A percentile compares a stretch with the other conserved stretches of the same genome.
Evolutionary conservation across 2,329 filamentous ascomycete species (phyloP).

Genomic region (Ascosphaera acerosa): DNA sequence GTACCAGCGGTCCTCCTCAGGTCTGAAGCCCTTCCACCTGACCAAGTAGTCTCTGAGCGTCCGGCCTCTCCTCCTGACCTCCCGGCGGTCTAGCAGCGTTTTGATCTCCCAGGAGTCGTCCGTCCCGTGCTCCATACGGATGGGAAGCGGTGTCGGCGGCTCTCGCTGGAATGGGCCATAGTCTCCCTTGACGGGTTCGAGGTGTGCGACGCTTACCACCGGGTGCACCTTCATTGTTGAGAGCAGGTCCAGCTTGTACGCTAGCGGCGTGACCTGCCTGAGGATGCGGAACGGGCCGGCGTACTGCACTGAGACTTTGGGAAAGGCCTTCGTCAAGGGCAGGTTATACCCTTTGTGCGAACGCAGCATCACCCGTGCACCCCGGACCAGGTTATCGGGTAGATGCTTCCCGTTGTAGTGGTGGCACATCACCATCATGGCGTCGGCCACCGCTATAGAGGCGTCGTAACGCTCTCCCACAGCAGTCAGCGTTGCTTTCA

Average conservation of each 20-base stretch:
- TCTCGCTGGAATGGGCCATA: background rate
- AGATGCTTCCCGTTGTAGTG: background rate
- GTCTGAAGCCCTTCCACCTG: background rate
- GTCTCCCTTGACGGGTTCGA: constrained; percentile 1
- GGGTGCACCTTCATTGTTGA: constrained; percentile 1
- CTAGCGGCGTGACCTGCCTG: constrained; percentile 1
- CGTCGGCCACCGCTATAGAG: background rate
- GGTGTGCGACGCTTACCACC: constrained; percentile 2
- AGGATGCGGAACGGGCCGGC: constrained; percentile 3
- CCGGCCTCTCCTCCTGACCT: background rate
- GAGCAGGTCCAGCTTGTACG: constrained; percentile 3
- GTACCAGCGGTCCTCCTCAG: background rate
- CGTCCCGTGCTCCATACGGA: background rate
- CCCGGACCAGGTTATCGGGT: background rate
- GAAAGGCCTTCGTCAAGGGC: background rate
- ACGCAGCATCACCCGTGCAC: background rate
- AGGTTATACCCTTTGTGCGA: background rate
- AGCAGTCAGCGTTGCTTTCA: background rate
- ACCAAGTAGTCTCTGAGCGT: background rate
- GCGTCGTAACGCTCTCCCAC: background rate
- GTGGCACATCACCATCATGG: background rate
- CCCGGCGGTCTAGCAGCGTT: background rate
- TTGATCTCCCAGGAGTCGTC: background rate
- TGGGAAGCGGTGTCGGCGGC: background rate
- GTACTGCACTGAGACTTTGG: background rate